These are phyloP conservation scores for Arabidopsis lyrata DNA, from an alignment of 441 rosid genomes.

Conservation along the genomic window DNA sequence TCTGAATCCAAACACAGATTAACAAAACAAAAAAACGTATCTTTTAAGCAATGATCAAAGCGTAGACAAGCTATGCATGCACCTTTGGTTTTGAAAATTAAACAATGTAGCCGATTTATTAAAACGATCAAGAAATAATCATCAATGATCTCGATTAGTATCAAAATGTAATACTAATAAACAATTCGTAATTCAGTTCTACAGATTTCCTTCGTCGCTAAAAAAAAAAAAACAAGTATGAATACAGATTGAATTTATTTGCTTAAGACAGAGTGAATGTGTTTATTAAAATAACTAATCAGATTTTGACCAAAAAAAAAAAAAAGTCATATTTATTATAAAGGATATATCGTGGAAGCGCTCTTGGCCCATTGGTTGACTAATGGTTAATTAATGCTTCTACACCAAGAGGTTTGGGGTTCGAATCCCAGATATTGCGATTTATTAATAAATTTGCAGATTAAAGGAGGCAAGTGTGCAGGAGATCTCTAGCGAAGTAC, in stretches of 20 bases:
- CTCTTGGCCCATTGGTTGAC: no score
- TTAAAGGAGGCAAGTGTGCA: no score
- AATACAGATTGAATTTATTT: neutral
- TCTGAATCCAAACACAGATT: constrained; percentile 26
- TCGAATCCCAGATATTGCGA: no score
- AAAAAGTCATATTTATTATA: no score
- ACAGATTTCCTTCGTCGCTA: neutral
- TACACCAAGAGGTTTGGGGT: no score
- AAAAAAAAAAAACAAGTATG: neutral
- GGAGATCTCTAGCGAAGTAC: no score
- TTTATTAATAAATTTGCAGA: no score
- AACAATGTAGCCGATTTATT: neutral
- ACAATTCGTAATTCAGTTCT: neutral
- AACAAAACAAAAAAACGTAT: neutral
- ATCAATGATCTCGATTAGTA: constrained; percentile 10
- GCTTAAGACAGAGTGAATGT: neutral
- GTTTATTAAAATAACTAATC: constrained; percentile 14
- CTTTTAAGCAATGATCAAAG: constrained; percentile 3
- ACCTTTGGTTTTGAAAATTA: constrained; percentile 1
- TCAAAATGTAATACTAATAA: neutral
- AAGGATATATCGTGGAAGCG: neutral
- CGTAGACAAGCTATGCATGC: neutral
- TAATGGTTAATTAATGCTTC: no score
- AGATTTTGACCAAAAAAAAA: no score
- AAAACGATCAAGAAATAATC: constrained; percentile 1